Base-by-base conservation (phyloP, 495 filamentous ascomycete species). In the Evernia prunastri region DNA sequence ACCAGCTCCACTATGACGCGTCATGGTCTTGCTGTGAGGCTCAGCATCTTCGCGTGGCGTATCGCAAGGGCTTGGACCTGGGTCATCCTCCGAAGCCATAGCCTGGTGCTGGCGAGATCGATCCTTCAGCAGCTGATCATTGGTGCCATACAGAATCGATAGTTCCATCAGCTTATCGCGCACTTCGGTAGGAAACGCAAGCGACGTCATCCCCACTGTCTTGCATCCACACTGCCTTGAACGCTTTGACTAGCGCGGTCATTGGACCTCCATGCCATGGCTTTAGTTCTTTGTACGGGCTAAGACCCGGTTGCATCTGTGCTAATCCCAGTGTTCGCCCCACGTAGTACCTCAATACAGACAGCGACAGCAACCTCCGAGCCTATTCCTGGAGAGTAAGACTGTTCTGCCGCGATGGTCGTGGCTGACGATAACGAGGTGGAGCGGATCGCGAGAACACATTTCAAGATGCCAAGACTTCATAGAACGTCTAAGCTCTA, bases 191-290 rank as follows among this genome's bases (percentile, higher is more conserved):
- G 47, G 23, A 17, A 63, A 54, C 3, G 35, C 35, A 37, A 37
- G 29, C 9, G 60, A 37, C 37, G 27, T 53, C 20, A 36, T 27
- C 18, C 62, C 61, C 12, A 59, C 35, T 4, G n/a, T 23, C 35
- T 36, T 35, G 11, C 20, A 36, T 27, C 18, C 62, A 49, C 12
- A 59, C 35, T 4, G n/a, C 33, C 35, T 36, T 35, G 11, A 58
- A 64, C 6, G 64, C 64, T 23, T 59, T n/a, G 29, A 10, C 27
- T 12, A 66, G 47, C 15, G 61, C 63, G 0, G 45, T 20, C 12
- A 56, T 65, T 1, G 47, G 39, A 40, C 17, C 23, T 17, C 49
- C 47, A 12, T 56, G 47, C 61, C 49, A 66, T 18, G 17, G 6
- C 11, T 31, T 36, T 20, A 31, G 17, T 6, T 12, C 23, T 1